phyloP scores from a whole-genome alignment of 495 filamentous ascomycete species.

The Copromyces sp. region DNA sequence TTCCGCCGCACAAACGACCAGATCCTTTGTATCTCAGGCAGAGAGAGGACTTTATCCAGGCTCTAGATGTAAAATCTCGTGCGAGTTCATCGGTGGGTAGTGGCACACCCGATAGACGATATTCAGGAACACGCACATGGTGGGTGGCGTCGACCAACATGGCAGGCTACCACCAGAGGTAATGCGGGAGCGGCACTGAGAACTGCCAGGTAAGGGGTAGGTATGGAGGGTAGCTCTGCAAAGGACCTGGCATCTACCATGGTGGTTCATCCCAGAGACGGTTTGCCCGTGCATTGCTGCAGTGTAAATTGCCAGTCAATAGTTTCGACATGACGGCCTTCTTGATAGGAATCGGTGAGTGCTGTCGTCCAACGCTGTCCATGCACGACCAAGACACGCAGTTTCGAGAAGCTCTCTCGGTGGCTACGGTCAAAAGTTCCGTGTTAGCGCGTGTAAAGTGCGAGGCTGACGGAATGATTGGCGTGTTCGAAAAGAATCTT shows the following conservation, averaged over 20 bases:
- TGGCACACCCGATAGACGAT: slow-evolving; percentile 1
- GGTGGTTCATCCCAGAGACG: neutral
- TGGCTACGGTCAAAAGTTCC: neutral
- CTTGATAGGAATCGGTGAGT: neutral
- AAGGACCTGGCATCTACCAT: neutral
- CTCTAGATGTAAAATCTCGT: neutral
- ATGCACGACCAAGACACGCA: neutral
- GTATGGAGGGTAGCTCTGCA: neutral
- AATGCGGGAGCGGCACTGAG: slow-evolving; percentile 20
- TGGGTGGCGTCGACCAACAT: neutral
- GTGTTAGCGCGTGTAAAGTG: neutral
- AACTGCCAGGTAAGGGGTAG: neutral
- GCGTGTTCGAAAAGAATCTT: slow-evolving; percentile 28
- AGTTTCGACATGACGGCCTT: neutral
- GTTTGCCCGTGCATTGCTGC: neutral
- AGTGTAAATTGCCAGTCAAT: neutral
- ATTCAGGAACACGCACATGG: slow-evolving; percentile 17
- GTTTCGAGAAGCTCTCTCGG: neutral
- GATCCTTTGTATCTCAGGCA: neutral
- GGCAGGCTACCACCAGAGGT: slow-evolving; percentile 4
- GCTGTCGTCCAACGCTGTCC: neutral
- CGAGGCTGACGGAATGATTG: slow-evolving; percentile 5
- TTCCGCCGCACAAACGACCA: neutral
- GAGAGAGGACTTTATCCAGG: neutral
- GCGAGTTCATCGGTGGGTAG: neutral